These are phyloP conservation scores for Thraustochytrium striatum DNA, from an alignment of 352 stramenopile species.

Conservation along the genomic window DNA sequence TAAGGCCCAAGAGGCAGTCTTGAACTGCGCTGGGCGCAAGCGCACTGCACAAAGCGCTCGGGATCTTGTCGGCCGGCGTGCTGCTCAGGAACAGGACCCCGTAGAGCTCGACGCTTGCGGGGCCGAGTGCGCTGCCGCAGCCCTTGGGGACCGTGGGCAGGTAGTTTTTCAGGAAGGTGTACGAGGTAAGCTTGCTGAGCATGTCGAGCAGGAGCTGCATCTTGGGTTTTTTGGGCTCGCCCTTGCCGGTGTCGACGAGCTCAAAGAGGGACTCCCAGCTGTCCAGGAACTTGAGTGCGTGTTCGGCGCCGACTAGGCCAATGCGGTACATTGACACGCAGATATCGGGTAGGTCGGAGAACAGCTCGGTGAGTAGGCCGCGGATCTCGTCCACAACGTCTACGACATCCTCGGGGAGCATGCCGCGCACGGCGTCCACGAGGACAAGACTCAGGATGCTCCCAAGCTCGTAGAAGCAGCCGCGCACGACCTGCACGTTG, in stretches of 20 bases:
- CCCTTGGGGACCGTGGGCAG: neutral
- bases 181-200: neutral
- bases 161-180: constrained; percentile 37
- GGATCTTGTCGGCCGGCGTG: neutral
- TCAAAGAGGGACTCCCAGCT: constrained; percentile 36
- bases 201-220: constrained; percentile 15
- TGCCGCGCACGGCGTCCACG: neutral
- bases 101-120: neutral
- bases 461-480: constrained; percentile 21
- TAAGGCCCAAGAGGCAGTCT: constrained; percentile 20
- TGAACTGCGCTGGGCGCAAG: neutral
- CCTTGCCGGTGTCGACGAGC: neutral
- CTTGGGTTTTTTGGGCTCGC: neutral
- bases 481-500: neutral
- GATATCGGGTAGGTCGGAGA: neutral
- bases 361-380: neutral
- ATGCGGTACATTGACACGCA: neutral
- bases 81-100: neutral
- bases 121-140: neutral
- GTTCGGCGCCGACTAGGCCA: neutral
- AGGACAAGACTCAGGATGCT: constrained; percentile 2
- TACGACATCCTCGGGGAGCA: constrained; percentile 15
- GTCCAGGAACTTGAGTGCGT: constrained; percentile 6
- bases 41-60: neutral
- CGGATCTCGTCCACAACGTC: constrained; percentile 25